Evolutionary conservation across 495 filamentous ascomycete genomes (phyloP).

Genomic region (Neurospora terricola): DNA sequence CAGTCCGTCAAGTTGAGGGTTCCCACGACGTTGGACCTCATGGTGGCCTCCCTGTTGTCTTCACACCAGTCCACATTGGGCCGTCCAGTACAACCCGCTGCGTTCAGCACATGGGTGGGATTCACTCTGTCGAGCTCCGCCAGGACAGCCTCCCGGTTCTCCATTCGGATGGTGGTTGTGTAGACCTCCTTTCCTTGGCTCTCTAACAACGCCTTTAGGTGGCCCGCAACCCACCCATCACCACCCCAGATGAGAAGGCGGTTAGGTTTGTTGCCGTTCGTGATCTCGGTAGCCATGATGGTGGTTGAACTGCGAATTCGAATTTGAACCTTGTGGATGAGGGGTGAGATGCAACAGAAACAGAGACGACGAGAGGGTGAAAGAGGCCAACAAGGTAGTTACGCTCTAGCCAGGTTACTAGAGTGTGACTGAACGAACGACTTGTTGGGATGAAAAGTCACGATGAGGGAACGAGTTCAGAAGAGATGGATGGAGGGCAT

Average conservation of each 20-base stretch:
- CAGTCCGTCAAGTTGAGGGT: slow-evolving; percentile 52
- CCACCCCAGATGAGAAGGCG: slow-evolving; percentile 54
- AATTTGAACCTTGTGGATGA: not conserved
- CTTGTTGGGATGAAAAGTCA: not conserved
- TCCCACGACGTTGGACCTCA: slow-evolving; percentile 54
- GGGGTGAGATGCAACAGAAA: not conserved
- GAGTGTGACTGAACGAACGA: not conserved
- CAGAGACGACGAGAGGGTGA: not conserved
- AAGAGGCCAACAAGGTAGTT: not conserved
- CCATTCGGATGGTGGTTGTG: slow-evolving; percentile 50
- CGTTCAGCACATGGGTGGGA: slow-evolving; percentile 55
- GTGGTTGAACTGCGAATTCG: not conserved
- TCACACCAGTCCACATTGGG: slow-evolving; percentile 66
- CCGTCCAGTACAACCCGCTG: slow-evolving; percentile 55
- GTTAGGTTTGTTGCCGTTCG: slow-evolving; percentile 12
- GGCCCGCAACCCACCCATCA: slow-evolving; percentile 53
- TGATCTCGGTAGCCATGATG: slow-evolving; percentile 18
- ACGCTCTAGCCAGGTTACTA: not conserved
- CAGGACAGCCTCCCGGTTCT: slow-evolving; percentile 47
- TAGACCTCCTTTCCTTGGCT: slow-evolving; percentile 50
- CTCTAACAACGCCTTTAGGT: slow-evolving; percentile 52
- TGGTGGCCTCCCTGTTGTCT: slow-evolving; percentile 53
- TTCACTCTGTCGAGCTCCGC: slow-evolving; percentile 45
- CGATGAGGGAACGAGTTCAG: not conserved
- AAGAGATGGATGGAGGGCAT: not conserved